Base-by-base conservation (phyloP, 805 yeast genomes). In the Debaryomyces maramus region DNA sequence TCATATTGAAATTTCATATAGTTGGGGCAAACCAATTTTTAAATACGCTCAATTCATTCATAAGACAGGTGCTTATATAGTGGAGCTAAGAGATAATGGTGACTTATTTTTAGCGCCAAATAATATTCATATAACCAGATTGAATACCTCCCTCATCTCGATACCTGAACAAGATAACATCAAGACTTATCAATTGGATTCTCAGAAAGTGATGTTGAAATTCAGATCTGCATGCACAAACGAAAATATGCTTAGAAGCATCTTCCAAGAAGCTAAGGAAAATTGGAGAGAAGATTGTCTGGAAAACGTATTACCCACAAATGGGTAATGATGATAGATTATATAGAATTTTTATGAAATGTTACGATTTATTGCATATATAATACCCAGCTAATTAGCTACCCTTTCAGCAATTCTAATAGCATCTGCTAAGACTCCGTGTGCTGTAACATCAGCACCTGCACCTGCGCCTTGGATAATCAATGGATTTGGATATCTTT, bases 401-500 rank as follows among this genome's bases (percentile, higher is more conserved):
- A 88, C 65, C 73, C 96, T 82, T 70, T 90, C 89, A 32, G 95
- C 96, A 53, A 88, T 83, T 74, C 88, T 93, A 60, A 93, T 77
- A 26, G 87, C 83, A 62, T 93, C 99, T 39, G 95, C 96, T 51
- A 93, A 77, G 32, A 93, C 97, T 66, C 99, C 99, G 44, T 67
- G 74, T 33, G 83, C 83, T 37, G 83, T 78, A 33, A 78, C 81
- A 26, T 77, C 83, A 39, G 83, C 81, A 93, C 54, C 96, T 79
- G 83, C 83, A 56, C 95, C 99, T 22, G 99, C 99, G 68, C 99
- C 99, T 75, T 93, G 99, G 55, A 93, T 78, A 47, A 93, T 84
- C 61, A 93, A 75, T 39, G 99, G 99, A 67, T 88, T 88, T 29
- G 84, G 78, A 67, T 93, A 93, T 71, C 99, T 85, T 61, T 87